These are phyloP conservation scores for Tolypocladium endophyticum DNA, from an alignment of 2,329 filamentous ascomycete species.

Conservation along the genomic window DNA sequence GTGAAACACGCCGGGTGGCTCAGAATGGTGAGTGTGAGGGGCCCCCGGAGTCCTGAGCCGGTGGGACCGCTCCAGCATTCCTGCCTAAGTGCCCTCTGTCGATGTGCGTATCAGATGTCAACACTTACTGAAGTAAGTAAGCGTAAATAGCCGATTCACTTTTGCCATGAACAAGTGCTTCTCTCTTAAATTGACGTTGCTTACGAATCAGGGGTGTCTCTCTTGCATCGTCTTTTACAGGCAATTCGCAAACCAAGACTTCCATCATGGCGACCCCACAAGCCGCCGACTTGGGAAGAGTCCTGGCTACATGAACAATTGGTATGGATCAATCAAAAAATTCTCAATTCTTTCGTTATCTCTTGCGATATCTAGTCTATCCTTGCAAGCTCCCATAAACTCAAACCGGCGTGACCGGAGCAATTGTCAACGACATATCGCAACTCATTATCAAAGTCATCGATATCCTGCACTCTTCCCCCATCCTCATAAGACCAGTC, in stretches of 20 bases:
- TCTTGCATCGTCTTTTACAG: too few relatives aligned
- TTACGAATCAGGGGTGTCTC: too few relatives aligned
- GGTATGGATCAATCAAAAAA: background rate
- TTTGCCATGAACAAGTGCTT: too few relatives aligned
- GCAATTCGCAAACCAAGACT: too few relatives aligned
- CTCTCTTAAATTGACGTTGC: too few relatives aligned
- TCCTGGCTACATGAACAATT: background rate
- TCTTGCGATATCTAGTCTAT: background rate
- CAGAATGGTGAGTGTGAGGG: background rate
- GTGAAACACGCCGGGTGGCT: background rate
- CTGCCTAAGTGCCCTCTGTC: too few relatives aligned
- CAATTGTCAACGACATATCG: background rate
- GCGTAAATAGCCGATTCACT: too few relatives aligned
- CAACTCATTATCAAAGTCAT: background rate
- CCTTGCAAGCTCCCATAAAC: background rate
- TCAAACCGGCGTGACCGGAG: background rate
- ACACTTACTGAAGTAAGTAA: too few relatives aligned
- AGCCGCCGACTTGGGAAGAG: too few relatives aligned
- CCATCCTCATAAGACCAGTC: background rate
- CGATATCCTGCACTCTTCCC: background rate
- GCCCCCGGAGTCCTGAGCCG: background rate
- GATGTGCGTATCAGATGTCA: too few relatives aligned
- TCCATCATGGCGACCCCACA: too few relatives aligned
- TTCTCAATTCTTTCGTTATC: background rate
- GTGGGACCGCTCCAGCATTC: too few relatives aligned